Base-by-base conservation (phyloP, 2,329 filamentous ascomycete genomes). In the Ilyonectria robusta region DNA sequence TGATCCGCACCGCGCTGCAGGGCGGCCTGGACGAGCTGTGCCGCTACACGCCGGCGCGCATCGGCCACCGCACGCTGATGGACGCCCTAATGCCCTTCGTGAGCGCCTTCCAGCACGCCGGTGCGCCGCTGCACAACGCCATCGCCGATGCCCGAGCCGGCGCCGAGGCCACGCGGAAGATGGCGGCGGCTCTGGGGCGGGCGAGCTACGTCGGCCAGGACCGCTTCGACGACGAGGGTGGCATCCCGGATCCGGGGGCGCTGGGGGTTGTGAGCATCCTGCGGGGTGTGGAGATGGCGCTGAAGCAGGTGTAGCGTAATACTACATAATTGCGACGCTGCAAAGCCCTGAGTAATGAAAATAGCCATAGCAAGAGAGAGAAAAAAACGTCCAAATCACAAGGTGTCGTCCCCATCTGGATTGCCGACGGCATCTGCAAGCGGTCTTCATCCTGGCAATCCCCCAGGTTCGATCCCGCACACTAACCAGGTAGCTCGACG, bases 161-260 rank as follows among this genome's bases (percentile, higher is more conserved):
- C 1, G 88, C 91, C 19, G 89, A 92, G 72, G 85, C 85, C 3
- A 94, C 92, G 29, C 92, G 91, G 80, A 87, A 87, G 35, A 93
- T 94, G 92, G 89, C 90, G 76, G 91, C 92, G 51, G 92, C 88
- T 74, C 79, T 94, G 51, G 92, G 92, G 29, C 83, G 92, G 60
- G 88, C 90, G 8, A 92, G 94, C n/a, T 94, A 94, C 77, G 89
- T 94, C 58, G 92, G 91, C n/a, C 87, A 90, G 69, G 87, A 83
- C 81, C 89, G 89, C 35, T 93, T 85, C 85, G 93, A 75, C 21
- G 70, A 75, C 5, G 72, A 75, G 66, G 73, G 71, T 2, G 73
- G 73, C 13, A 74, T 75, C 21, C 92, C 92, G 21, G 92, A 94
- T 81, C 92, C 92, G 2, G 91, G 91, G 21, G 91, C 91, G 6